Percentiles rank a stretch among this genome's conserved stretches.
Evolutionary conservation across 257 asterid species (phyloP).

Genomic region (Plantago elongata): DNA sequence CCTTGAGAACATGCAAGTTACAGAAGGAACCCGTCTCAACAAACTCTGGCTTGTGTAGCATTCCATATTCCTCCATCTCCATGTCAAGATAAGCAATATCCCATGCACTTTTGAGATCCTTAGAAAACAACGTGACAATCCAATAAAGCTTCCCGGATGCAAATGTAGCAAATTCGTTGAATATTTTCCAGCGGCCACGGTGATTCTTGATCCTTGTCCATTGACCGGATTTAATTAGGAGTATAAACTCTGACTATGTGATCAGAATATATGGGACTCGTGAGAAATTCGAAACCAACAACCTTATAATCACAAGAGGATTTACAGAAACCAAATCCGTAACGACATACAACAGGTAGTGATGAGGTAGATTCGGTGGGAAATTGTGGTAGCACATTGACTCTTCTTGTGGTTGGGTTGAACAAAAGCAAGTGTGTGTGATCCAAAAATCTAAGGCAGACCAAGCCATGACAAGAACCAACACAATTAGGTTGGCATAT

Average conservation of each 20-base stretch:
- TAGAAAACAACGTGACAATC: no score
- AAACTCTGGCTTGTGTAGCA: neutral
- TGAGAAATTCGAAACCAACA: neutral
- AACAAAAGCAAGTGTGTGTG: neutral
- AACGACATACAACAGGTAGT: neutral
- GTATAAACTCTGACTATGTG: neutral
- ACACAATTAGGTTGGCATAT: neutral
- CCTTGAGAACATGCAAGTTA: neutral
- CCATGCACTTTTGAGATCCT: neutral
- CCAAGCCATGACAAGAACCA: conserved; percentile 1
- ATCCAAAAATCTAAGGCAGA: neutral
- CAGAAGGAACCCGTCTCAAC: neutral
- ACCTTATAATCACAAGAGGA: neutral
- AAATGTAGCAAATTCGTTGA: neutral
- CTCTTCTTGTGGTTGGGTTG: neutral
- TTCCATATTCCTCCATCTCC: conserved; percentile 2
- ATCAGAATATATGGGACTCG: neutral
- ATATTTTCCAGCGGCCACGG: no score
- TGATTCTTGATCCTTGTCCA: neutral
- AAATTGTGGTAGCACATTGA: neutral
- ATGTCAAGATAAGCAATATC: neutral
- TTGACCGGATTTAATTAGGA: neutral
- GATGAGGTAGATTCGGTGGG: neutral
- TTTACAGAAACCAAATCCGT: neutral
- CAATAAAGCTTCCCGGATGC: conserved; percentile 1